Percentiles rank a stretch among this genome's conserved stretches.
Evolutionary conservation across 805 yeast genomes (phyloP).

Genomic region (Schwanniomyces pseudopolymorphus): DNA sequence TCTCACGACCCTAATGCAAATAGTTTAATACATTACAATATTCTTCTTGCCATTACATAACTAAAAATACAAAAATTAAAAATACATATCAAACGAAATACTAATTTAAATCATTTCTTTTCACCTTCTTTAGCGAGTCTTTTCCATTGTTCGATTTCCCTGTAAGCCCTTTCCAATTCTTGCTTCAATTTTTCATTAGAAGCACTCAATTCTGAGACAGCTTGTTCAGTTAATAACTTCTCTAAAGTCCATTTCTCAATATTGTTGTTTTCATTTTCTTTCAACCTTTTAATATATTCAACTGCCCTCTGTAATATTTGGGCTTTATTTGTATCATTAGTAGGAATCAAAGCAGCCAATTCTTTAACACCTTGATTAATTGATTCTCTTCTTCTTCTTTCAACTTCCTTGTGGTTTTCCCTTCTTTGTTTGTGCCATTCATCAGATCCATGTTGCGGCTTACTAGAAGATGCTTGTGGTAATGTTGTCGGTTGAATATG

Average conservation of each 20-base stretch:
- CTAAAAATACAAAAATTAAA: constrained; percentile 1
- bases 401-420: constrained; percentile 94
- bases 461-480: constrained; percentile 21
- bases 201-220: constrained; percentile 78
- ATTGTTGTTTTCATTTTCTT: constrained; percentile 85
- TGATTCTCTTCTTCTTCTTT: constrained; percentile 85
- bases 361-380: constrained; percentile 86
- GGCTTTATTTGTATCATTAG: constrained; percentile 85
- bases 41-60: background rate
- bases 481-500: constrained; percentile 37
- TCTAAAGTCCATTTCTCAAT: constrained; percentile 95
- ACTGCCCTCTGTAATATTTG: constrained; percentile 86
- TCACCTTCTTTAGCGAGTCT: constrained; percentile 27
- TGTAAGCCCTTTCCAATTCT: constrained; percentile 87
- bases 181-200: constrained; percentile 84
- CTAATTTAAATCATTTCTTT: constrained; percentile 20
- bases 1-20: too few relatives aligned
- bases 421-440: constrained; percentile 84
- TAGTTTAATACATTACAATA: background rate
- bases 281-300: constrained; percentile 84
- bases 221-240: constrained; percentile 88
- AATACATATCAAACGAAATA: background rate
- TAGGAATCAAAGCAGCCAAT: constrained; percentile 74
- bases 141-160: constrained; percentile 87
- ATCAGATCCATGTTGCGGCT: constrained; percentile 71